Evolutionary conservation across 164 flowering plant genomes (phyloP).

Genomic region (Vitis cinerea): DNA sequence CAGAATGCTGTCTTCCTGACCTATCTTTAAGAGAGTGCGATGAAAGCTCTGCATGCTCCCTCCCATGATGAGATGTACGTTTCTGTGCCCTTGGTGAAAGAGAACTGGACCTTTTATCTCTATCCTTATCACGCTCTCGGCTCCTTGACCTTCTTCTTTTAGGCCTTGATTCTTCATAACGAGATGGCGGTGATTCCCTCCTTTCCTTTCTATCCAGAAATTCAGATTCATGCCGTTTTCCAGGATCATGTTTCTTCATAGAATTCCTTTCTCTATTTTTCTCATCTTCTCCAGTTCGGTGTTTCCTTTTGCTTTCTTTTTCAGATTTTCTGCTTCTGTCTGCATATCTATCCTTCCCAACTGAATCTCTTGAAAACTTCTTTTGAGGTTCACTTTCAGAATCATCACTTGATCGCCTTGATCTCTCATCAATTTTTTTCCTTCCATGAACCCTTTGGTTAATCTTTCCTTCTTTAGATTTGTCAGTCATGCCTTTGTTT

Average conservation of each 20-base stretch:
- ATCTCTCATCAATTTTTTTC: slow-evolving; percentile 26
- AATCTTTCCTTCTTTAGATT: background rate
- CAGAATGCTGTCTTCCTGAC: slow-evolving; percentile 44
- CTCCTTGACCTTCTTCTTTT: slow-evolving; percentile 79
- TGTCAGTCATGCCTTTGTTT: slow-evolving; percentile 28
- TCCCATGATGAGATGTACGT: slow-evolving; percentile 27
- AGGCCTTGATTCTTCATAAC: slow-evolving; percentile 43
- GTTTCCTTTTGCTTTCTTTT: slow-evolving; percentile 55
- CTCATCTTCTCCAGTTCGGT: slow-evolving; percentile 36
- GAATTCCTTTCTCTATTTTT: slow-evolving; percentile 27
- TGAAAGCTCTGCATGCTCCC: slow-evolving; percentile 43
- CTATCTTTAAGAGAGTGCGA: slow-evolving; percentile 39
- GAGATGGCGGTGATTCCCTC: slow-evolving; percentile 38
- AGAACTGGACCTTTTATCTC: slow-evolving; percentile 54
- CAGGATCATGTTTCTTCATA: slow-evolving; percentile 36
- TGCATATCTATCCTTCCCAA: slow-evolving; percentile 29
- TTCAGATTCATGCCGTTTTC: slow-evolving; percentile 32
- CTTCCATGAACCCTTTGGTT: slow-evolving; percentile 12
- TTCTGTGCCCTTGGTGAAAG: slow-evolving; percentile 55
- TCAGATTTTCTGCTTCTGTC: slow-evolving; percentile 43
- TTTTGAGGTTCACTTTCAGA: slow-evolving; percentile 28
- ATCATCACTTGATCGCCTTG: slow-evolving; percentile 11
- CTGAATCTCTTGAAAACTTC: slow-evolving; percentile 32
- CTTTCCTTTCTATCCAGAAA: slow-evolving; percentile 42
- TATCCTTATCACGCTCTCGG: slow-evolving; percentile 50